Evolutionary conservation across 2,329 filamentous ascomycete genomes (phyloP).

Genomic region (Fonsecaea pugnacius): DNA sequence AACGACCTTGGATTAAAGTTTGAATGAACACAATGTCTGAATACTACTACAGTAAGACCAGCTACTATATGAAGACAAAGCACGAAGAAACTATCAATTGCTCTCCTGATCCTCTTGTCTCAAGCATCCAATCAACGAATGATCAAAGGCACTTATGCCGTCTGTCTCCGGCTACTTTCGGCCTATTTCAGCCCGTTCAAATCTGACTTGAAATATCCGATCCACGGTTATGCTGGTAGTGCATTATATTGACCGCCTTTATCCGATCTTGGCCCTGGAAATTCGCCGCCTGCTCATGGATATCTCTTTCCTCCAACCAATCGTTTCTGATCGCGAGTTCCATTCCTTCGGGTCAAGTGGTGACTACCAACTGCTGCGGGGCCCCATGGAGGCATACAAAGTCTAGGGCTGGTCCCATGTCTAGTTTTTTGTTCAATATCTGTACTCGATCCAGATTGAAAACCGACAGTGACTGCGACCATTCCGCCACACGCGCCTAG

Average conservation of each 20-base stretch:
- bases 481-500: neutral
- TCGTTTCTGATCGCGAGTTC: constrained; percentile 3
- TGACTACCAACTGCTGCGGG: constrained; percentile 12
- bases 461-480: neutral
- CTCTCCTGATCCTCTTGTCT: neutral
- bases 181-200: neutral
- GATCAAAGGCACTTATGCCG: no score
- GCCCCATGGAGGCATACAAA: constrained; percentile 20
- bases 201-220: neutral
- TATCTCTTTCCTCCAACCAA: neutral
- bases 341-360: neutral
- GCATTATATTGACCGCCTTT: constrained; percentile 10
- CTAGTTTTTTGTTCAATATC: neutral
- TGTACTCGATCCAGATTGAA: neutral
- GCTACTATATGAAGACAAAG: neutral
- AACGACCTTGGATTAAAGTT: constrained; percentile 15
- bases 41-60: neutral
- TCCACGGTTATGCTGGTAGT: no score
- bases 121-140: neutral
- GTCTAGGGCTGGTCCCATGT: constrained; percentile 9
- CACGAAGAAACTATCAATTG: neutral
- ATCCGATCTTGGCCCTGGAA: constrained; percentile 1
- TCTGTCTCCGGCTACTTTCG: neutral
- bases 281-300: constrained; percentile 8
- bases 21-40: neutral